Evolutionary conservation across 2,329 filamentous ascomycete genomes (phyloP).

Genomic region (Penicillium paneum): DNA sequence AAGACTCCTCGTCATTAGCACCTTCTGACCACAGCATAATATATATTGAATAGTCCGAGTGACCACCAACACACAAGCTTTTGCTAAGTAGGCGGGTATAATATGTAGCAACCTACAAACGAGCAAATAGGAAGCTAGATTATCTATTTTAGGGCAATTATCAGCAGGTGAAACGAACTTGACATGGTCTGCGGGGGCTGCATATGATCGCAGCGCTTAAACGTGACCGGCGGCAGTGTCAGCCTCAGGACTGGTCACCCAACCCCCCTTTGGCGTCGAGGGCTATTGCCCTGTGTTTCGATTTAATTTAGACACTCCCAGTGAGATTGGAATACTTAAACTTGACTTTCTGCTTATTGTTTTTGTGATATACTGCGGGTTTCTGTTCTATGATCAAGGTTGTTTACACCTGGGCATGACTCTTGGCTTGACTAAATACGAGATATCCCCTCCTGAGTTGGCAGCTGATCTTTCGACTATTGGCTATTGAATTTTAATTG

Average conservation of each 20-base stretch:
- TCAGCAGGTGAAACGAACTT: not conserved
- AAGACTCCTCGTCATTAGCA: not conserved
- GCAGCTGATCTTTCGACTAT: not conserved
- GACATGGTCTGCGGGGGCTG: constrained; percentile 4
- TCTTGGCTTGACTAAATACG: not conserved
- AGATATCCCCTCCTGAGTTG: not conserved
- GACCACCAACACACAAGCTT: constrained; percentile 11
- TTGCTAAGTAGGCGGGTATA: not conserved
- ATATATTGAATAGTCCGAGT: not conserved
- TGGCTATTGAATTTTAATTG: not conserved
- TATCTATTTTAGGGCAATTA: not conserved
- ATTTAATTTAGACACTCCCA: not conserved
- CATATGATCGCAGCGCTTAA: constrained; percentile 25
- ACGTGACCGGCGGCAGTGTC: constrained; percentile 19
- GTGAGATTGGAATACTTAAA: not conserved
- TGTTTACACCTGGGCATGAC: not conserved
- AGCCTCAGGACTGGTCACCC: constrained; percentile 18
- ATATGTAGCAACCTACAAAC: not conserved
- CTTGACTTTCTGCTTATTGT: not conserved
- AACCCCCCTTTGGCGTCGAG: not conserved
- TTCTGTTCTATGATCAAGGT: not conserved
- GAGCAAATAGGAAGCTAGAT: not conserved
- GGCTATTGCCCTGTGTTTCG: not conserved
- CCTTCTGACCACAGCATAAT: not conserved
- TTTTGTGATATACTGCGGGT: not conserved